phyloP scores from a whole-genome alignment of 1,284 basidiomycete species.

The Cryptococcus amylolentus region DNA sequence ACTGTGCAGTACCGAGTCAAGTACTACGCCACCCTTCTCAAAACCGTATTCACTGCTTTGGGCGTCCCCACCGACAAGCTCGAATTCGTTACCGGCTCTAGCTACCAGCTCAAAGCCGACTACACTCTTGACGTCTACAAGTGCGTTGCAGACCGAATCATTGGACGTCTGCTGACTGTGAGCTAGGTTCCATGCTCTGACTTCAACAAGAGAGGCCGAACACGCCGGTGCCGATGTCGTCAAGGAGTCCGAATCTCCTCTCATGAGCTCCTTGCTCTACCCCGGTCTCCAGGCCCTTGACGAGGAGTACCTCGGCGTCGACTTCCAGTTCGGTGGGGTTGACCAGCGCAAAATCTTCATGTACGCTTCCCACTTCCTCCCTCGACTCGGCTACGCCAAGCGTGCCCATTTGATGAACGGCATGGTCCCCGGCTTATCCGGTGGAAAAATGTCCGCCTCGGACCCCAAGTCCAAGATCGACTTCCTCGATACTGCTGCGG shows the following conservation, averaged over 20 bases:
- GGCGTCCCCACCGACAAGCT: conserved; percentile 85
- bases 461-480: conserved; percentile 97
- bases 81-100: conserved; percentile 73
- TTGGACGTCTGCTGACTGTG: neutral
- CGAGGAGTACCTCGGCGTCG: conserved; percentile 91
- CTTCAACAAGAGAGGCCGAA: conserved; percentile 90
- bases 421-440: conserved; percentile 93
- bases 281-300: conserved; percentile 95
- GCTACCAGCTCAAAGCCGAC: conserved; percentile 82
- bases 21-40: conserved; percentile 83
- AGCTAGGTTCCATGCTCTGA: conserved; percentile 68
- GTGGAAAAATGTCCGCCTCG: conserved; percentile 98
- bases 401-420: conserved; percentile 97
- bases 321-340: conserved; percentile 97
- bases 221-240: conserved; percentile 99
- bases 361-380: conserved; percentile 92
- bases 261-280: conserved; percentile 89
- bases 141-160: conserved; percentile 19
- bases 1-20: conserved; percentile 83
- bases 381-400: conserved; percentile 87
- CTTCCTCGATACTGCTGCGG: conserved; percentile 84
- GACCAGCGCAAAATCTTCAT: conserved; percentile 99
- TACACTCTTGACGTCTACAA: conserved; percentile 95
- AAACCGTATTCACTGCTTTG: conserved; percentile 77
- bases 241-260: conserved; percentile 90